phyloP scores from a whole-genome alignment of 225 moss, liverwort and hornwort species.

The Pseudisothecium myosuroides region DNA sequence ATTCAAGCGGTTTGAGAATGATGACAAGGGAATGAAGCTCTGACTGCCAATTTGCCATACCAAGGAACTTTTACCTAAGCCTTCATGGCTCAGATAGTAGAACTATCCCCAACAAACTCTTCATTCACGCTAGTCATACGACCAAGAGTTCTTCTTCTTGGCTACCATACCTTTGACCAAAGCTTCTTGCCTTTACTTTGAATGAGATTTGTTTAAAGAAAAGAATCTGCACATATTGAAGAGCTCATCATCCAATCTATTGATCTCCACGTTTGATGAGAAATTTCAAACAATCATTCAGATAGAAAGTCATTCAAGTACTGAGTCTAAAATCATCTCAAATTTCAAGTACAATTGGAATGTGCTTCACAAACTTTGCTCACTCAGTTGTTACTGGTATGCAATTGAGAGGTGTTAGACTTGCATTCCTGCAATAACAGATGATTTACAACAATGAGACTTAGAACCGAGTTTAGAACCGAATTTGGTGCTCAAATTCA shows the following conservation, averaged over 20 bases:
- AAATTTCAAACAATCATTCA: neutral
- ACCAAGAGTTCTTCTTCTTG: neutral
- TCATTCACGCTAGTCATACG: neutral
- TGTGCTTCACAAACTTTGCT: neutral
- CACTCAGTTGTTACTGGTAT: neutral
- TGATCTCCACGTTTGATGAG: neutral
- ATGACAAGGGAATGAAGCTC: neutral
- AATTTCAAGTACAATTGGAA: neutral
- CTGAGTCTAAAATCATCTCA: neutral
- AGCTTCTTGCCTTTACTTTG: neutral
- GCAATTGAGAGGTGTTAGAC: neutral
- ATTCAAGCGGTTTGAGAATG: neutral
- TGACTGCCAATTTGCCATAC: no score
- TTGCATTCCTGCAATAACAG: neutral
- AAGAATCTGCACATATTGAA: neutral
- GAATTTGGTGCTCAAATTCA: neutral
- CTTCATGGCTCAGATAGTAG: neutral
- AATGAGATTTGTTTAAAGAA: neutral
- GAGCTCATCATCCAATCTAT: neutral
- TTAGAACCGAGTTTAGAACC: neutral
- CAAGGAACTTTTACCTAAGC: fast-evolving
- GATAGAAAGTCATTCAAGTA: neutral
- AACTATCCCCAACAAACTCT: neutral
- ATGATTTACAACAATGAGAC: neutral
- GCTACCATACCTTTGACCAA: neutral